phyloP scores from a whole-genome alignment of 2,329 filamentous ascomycete species.

The Dactylellina drechsleri region DNA sequence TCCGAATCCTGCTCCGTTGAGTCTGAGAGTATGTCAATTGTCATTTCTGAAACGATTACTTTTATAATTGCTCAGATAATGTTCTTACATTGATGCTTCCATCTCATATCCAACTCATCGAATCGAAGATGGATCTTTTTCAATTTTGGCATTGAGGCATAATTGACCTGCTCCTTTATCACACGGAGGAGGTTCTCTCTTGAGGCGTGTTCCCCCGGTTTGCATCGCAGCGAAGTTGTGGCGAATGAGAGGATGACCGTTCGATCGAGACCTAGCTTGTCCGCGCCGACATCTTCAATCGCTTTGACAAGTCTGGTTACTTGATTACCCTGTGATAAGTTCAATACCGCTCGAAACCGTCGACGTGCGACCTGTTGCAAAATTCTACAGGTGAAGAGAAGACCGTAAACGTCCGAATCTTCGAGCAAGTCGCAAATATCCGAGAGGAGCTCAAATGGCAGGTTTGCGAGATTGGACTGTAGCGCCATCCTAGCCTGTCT shows the following conservation, averaged over 20 bases:
- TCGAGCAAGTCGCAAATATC: not conserved
- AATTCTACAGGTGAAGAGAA: not conserved
- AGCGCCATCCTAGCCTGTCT: not conserved
- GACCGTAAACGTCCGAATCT: not conserved
- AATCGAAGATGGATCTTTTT: slow-evolving; percentile 1
- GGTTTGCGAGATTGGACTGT: not conserved
- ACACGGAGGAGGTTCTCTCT: not conserved
- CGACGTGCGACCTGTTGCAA: not conserved
- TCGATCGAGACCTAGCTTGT: not conserved
- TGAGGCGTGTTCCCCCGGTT: not conserved
- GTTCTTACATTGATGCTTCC: not conserved
- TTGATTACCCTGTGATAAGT: not conserved
- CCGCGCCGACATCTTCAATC: not conserved
- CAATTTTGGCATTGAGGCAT: not conserved
- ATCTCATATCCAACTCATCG: not conserved
- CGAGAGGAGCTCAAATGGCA: not conserved
- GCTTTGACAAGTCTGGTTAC: not conserved
- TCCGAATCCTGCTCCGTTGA: too few species aligned
- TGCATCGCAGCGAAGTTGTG: not conserved
- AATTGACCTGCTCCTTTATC: not conserved
- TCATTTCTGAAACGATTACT: not conserved
- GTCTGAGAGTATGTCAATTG: not conserved
- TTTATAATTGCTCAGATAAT: not conserved
- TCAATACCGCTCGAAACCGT: not conserved
- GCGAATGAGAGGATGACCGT: not conserved